phyloP scores from a whole-genome alignment of 1,139 yeast genomes.

The Suhomyces kunorum region DNA sequence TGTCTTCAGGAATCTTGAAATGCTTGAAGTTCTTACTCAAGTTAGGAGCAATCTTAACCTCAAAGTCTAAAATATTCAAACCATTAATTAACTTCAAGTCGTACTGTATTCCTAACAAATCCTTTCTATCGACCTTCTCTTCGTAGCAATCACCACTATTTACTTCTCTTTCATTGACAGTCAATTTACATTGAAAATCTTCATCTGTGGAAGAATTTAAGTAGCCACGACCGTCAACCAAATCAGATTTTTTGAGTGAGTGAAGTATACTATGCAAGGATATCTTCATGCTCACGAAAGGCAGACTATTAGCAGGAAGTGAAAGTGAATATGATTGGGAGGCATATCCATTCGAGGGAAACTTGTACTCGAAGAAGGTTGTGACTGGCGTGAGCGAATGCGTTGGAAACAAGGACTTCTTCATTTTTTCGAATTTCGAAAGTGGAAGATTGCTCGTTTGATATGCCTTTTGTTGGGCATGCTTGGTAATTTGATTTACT shows the following conservation, averaged over 20 bases:
- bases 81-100: slow-evolving; percentile 53
- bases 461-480: slow-evolving; percentile 28
- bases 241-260: slow-evolving; percentile 34
- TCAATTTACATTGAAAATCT: slow-evolving; percentile 47
- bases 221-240: slow-evolving; percentile 35
- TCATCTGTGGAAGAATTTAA: slow-evolving; percentile 26
- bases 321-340: slow-evolving; percentile 44
- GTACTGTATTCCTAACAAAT: slow-evolving; percentile 40
- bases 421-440: slow-evolving; percentile 30
- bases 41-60: slow-evolving; percentile 47
- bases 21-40: slow-evolving; percentile 38
- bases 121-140: slow-evolving; percentile 24
- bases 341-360: slow-evolving; percentile 47
- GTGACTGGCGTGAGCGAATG: slow-evolving; percentile 25
- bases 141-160: slow-evolving; percentile 41
- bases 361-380: slow-evolving; percentile 44
- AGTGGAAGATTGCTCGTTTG: slow-evolving; percentile 21
- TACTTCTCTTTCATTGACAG: slow-evolving; percentile 53
- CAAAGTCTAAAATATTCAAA: slow-evolving; percentile 48
- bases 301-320: slow-evolving; percentile 47
- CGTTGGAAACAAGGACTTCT: slow-evolving; percentile 37
- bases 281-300: slow-evolving; percentile 46
- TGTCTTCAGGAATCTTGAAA: slow-evolving; percentile 25
- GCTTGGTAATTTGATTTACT: slow-evolving; percentile 26
- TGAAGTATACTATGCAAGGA: slow-evolving; percentile 45